Conservation (phyloP, 176 grass and related monocot species). For the Aegilops tauschii region DNA sequence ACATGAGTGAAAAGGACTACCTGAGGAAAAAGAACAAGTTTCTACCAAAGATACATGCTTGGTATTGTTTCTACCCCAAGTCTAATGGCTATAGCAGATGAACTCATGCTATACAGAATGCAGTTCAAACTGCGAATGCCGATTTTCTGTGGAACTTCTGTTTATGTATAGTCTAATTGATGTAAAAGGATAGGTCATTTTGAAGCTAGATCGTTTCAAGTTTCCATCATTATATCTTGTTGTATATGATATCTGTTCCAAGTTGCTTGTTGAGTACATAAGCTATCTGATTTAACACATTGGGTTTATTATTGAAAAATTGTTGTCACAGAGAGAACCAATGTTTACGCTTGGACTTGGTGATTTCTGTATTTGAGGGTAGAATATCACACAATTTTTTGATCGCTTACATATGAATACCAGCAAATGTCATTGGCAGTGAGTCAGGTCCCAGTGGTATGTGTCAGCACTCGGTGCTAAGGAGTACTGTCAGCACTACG, state of each 20-base stretch:
- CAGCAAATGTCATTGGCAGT: neutral
- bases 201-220: neutral
- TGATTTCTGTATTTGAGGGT: neutral
- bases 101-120: neutral
- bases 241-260: neutral
- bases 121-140: neutral
- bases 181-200: too few species aligned
- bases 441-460: neutral
- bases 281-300: neutral
- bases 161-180: neutral
- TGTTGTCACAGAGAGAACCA: neutral
- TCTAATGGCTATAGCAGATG: neutral
- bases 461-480: neutral
- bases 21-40: slow-evolving; percentile 99
- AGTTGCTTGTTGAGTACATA: neutral
- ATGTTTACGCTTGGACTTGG: neutral
- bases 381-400: neutral
- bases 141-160: neutral
- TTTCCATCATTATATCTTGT: slow-evolving; percentile 15
- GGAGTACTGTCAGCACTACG: neutral
- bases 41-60: slow-evolving; percentile 92
- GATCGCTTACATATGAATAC: neutral
- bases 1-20: slow-evolving; percentile 98
- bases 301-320: too few species aligned
- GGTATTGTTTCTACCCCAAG: slow-evolving; percentile 47